Base-by-base conservation (phyloP, 1,139 yeast species). In the Saccharomyces hybrid region DNA sequence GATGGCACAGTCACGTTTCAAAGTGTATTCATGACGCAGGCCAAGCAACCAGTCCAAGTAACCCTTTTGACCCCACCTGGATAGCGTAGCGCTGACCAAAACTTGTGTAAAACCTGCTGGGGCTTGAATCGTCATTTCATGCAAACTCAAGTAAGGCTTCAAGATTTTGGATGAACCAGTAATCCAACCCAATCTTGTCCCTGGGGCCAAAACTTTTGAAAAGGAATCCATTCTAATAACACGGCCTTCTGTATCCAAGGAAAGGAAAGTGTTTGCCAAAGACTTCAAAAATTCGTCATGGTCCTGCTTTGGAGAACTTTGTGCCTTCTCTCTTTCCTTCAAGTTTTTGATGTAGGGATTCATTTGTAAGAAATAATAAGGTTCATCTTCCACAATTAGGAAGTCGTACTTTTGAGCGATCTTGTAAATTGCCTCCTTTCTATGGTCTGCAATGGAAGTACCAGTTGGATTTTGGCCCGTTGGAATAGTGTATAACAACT, bases 381-480 rank as follows among this genome's bases (percentile, higher is more conserved):
- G 98, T 73, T 91, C 98, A 70, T 91, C 98, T 75, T 91, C 98
- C 53, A 90, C 73, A 58, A 91, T 83, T 50, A 91, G 65, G 69
- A 91, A 78, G 73, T 91, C 96, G 70, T 89, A 87, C 73, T 88
- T 84, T 66, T 83, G 83, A 31, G 93, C 90, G 60, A 91, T 71
- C 55, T 79, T 76, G 73, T 89, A 90, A 57, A 91, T 78, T 51
- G 76, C 79, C 61, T 75, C 70, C 73, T 96, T 86, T 71, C 96
- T 82, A 62, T 84, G 88, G 25, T 68, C 74, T 48, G 86, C 77
- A 64, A 90, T 77, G 34, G 89, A 85, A 8, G 95, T 81, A 34
- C 98, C 98, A 32, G 97, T 88, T 57, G 98, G 98, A 76, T 91
- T 91, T 75, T 91, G 97, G 53, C 97, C 97, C 11, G 97, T 90